phyloP scores from a whole-genome alignment of 2,329 filamentous ascomycete genomes.

The Fusarium sp. region DNA sequence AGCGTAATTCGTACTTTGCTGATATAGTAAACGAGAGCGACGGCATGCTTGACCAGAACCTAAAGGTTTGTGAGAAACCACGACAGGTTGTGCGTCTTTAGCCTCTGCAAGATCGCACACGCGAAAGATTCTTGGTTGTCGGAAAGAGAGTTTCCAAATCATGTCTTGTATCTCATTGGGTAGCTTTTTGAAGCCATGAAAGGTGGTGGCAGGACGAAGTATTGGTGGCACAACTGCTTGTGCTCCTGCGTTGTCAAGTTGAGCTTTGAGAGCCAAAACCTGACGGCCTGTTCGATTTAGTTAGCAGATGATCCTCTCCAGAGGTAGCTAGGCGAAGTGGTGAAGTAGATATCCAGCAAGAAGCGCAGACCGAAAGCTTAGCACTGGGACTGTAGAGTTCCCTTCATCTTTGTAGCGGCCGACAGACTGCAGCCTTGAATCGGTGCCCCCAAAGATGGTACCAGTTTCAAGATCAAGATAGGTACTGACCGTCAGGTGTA shows the following conservation, averaged over 20 bases:
- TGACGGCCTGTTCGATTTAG: background rate
- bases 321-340: background rate
- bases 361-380: background rate
- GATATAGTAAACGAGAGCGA: background rate
- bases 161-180: background rate
- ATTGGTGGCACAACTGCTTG: background rate
- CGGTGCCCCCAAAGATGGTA: background rate
- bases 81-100: background rate
- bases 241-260: background rate
- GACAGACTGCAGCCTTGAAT: background rate
- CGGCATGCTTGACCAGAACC: background rate
- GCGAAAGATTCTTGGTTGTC: slow-evolving; percentile 1
- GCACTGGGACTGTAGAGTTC: background rate
- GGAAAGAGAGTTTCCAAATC: background rate
- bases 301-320: background rate
- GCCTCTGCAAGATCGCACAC: background rate
- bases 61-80: background rate
- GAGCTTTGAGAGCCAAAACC: background rate
- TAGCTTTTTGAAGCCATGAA: background rate
- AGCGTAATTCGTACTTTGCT: background rate
- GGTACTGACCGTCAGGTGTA: background rate
- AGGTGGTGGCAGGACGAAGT: background rate
- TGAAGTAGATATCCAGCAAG: background rate
- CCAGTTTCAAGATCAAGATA: background rate
- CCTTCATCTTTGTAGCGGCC: background rate